Conservation (phyloP, 768 basidiomycete genomes). For the Russula compacta region DNA sequence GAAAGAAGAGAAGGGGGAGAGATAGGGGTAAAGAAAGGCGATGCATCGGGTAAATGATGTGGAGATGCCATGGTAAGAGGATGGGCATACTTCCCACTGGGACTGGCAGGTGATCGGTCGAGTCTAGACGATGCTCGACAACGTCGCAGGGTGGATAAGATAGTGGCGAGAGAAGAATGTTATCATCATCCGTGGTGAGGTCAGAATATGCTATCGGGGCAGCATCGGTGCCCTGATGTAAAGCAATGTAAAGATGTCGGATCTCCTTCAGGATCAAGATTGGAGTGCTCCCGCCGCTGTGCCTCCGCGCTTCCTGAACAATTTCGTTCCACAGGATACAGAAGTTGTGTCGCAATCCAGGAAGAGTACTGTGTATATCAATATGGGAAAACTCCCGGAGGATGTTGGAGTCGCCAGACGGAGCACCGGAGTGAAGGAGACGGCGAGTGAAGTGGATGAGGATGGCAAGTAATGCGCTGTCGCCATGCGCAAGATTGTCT, state of each 20-base stretch:
- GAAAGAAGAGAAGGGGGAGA: neutral
- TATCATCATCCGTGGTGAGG: neutral
- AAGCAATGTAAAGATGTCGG: neutral
- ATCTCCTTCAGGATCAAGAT: neutral
- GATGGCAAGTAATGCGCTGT: too few species aligned
- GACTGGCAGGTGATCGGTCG: too few species aligned
- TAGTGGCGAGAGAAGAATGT: too few species aligned
- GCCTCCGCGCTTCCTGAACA: neutral
- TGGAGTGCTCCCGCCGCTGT: neutral
- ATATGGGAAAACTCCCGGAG: neutral
- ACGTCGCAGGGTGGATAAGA: too few species aligned
- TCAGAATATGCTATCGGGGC: neutral
- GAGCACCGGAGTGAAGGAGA: neutral
- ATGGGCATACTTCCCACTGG: too few species aligned
- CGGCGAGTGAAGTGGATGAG: neutral
- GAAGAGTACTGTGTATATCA: neutral
- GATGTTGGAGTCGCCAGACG: neutral
- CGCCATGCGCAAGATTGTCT: too few species aligned
- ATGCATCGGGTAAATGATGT: too few species aligned
- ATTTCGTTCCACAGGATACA: neutral
- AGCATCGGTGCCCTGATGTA: too few species aligned
- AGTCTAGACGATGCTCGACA: too few species aligned
- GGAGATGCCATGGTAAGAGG: too few species aligned
- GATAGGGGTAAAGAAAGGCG: neutral
- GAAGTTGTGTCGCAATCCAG: neutral